A percentile compares a stretch with the other conserved stretches of the same genome.
phyloP scores from a whole-genome alignment of 768 basidiomycete species.

The Galerina sulciceps region DNA sequence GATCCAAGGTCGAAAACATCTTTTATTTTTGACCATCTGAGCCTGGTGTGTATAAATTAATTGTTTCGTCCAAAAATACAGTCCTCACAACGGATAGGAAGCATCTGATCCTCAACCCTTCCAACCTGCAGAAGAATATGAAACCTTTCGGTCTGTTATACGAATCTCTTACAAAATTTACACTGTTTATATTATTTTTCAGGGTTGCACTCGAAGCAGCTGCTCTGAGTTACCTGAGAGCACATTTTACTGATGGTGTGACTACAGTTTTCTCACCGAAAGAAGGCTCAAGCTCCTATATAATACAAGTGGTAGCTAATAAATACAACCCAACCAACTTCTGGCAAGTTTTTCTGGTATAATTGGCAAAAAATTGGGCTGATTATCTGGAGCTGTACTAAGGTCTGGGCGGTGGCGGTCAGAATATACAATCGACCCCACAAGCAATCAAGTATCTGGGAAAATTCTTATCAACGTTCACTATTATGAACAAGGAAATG shows the following conservation, averaged over 20 bases:
- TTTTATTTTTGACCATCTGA: constrained; percentile 86
- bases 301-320: constrained; percentile 89
- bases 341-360: constrained; percentile 65
- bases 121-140: constrained; percentile 65
- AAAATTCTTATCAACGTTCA: constrained; percentile 85
- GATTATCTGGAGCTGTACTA: not conserved
- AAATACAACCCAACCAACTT: constrained; percentile 94
- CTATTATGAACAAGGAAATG: constrained; percentile 98
- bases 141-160: constrained; percentile 71
- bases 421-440: constrained; percentile 76
- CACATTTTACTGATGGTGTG: constrained; percentile 87
- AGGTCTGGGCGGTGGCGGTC: constrained; percentile 98
- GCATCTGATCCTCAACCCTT: constrained; percentile 72
- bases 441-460: constrained; percentile 65
- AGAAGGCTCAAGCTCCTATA: constrained; percentile 50
- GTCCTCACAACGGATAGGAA: constrained; percentile 52
- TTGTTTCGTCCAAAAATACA: not conserved
- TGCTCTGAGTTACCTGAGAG: constrained; percentile 66
- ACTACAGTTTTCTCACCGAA: constrained; percentile 68
- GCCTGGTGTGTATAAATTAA: constrained; percentile 56
- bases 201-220: constrained; percentile 77
- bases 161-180: not conserved
- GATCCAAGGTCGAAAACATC: constrained; percentile 81
- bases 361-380: not conserved
- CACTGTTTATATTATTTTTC: not conserved